Conservation (phyloP, 768 basidiomycete species). For the Mycena pura region DNA sequence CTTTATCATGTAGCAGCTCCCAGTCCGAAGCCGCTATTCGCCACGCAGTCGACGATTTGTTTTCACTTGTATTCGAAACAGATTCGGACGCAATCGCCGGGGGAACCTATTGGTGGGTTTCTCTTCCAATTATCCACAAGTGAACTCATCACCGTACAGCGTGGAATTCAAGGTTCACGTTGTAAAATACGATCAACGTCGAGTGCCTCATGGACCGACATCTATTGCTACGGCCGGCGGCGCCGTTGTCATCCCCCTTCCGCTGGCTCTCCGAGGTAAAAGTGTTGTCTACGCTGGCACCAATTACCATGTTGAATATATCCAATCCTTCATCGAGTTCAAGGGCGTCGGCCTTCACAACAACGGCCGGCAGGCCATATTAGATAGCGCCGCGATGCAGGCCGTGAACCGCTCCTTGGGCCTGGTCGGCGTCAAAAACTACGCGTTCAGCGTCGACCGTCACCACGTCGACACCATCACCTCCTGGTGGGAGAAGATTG, state of each 20-base stretch:
- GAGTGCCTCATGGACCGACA: neutral
- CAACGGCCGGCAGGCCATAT: constrained; percentile 5
- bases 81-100: neutral
- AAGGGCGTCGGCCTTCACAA: neutral
- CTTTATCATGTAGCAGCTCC: neutral
- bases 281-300: neutral
- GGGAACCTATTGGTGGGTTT: neutral
- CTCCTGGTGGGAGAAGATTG: constrained; percentile 2
- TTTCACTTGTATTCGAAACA: neutral
- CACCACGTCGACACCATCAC: neutral
- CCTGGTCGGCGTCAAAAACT: neutral
- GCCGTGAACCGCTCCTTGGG: constrained; percentile 5
- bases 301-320: neutral
- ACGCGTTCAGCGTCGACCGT: neutral
- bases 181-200: neutral
- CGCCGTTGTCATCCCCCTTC: constrained; percentile 2
- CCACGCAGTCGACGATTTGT: constrained; percentile 1
- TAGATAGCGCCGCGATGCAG: constrained; percentile 4
- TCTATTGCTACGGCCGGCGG: neutral
- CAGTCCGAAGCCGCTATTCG: constrained; percentile 2
- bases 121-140: neutral
- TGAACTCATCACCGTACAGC: neutral
- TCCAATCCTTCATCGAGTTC: neutral
- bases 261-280: neutral
- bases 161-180: neutral